Conservation (phyloP, 2,329 filamentous ascomycete species). For the Ophioceras dolichostomum region DNA sequence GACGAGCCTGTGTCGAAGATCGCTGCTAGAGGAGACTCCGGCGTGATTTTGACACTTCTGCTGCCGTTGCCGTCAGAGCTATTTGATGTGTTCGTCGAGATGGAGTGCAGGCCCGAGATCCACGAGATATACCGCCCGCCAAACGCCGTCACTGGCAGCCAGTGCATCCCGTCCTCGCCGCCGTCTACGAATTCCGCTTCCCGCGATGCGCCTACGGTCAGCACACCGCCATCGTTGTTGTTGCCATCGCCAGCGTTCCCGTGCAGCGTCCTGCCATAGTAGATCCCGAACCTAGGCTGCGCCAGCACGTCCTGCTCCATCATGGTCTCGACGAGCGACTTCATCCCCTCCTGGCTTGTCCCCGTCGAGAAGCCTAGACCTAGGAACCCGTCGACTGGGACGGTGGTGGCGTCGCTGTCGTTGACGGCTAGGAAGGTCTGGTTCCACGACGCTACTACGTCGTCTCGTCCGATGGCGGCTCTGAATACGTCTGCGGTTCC, state of each 20-base stretch:
- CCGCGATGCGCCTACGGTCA: not conserved
- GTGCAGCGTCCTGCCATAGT: not conserved
- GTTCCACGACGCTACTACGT: too few relatives aligned
- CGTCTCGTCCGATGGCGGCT: not conserved
- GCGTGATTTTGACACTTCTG: not conserved
- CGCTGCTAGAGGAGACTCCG: not conserved
- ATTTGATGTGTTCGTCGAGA: not conserved
- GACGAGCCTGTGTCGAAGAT: not conserved
- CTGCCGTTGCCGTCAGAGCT: too few relatives aligned
- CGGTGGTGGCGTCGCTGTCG: not conserved
- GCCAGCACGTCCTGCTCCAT: not conserved
- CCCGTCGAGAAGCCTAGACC: not conserved
- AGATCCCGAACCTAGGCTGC: not conserved
- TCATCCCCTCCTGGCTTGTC: not conserved
- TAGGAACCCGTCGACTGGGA: not conserved
- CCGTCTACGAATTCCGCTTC: not conserved
- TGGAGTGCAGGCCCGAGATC: not conserved
- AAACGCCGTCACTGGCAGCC: not conserved
- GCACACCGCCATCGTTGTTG: not conserved
- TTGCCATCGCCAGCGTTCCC: not conserved
- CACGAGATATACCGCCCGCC: not conserved
- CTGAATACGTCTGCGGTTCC: not conserved
- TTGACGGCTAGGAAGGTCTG: not conserved
- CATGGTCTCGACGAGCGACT: not conserved
- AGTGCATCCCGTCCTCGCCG: not conserved